phyloP scores from a whole-genome alignment of 257 asterid species.

The Cynanchum wilfordii region DNA sequence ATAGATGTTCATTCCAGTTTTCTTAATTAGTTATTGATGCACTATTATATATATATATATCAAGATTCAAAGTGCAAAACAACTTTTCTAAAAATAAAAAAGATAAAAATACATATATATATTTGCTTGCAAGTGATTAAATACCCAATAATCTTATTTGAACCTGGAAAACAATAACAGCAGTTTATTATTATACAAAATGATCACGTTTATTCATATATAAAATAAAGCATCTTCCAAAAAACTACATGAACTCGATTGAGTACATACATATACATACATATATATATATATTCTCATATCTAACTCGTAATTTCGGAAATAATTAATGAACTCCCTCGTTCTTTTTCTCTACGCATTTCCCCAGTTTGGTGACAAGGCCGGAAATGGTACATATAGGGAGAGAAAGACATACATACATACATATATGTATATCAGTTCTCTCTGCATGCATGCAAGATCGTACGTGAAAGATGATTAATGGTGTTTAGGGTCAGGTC shows the following conservation, averaged over 20 bases:
- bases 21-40: not conserved
- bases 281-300: too few species aligned
- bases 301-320: too few species aligned
- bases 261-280: too few species aligned
- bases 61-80: not conserved
- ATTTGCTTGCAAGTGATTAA: not conserved
- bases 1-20: not conserved
- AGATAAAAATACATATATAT: not conserved
- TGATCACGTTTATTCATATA: not conserved
- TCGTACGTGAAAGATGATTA: not conserved
- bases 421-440: too few species aligned
- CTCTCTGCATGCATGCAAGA: not conserved
- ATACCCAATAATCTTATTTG: not conserved
- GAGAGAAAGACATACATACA: too few species aligned
- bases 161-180: too few species aligned
- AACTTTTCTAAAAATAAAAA: not conserved
- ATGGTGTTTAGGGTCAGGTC: conserved; percentile 59
- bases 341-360: too few species aligned
- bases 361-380: too few species aligned
- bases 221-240: not conserved
- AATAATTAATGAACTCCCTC: too few species aligned
- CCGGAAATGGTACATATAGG: too few species aligned
- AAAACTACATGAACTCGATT: too few species aligned
- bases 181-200: not conserved
- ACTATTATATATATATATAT: not conserved